These are phyloP conservation scores for Lathyrus tuberosus DNA, from an alignment of 306 rosid genomes.

Conservation along the genomic window DNA sequence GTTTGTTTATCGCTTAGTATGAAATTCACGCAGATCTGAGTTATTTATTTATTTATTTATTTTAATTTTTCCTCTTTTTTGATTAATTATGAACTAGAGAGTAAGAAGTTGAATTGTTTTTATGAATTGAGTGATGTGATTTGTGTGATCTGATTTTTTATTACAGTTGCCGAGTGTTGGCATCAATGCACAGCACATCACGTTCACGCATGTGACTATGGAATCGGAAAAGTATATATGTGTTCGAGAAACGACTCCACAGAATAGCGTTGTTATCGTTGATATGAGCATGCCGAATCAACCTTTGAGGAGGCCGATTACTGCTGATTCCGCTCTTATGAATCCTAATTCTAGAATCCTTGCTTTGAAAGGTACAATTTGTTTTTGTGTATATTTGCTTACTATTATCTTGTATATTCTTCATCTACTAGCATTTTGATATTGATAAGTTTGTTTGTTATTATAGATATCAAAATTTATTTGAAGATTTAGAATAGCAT, in stretches of 20 bases:
- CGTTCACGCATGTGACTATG: slow-evolving; percentile 97
- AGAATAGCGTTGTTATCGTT: slow-evolving; percentile 85
- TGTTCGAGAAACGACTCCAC: slow-evolving; percentile 87
- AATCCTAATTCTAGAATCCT: slow-evolving; percentile 94
- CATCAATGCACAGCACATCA: slow-evolving; percentile 86
- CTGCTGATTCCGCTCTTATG: slow-evolving; percentile 97
- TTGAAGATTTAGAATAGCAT: slow-evolving; percentile 2
- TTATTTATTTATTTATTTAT: neutral
- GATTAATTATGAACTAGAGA: slow-evolving; percentile 45
- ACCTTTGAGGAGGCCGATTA: slow-evolving; percentile 96
- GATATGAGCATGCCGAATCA: slow-evolving; percentile 92
- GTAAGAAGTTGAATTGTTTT: slow-evolving; percentile 4
- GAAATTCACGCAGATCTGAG: slow-evolving; percentile 52
- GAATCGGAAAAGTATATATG: slow-evolving; percentile 96
- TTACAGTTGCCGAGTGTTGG: slow-evolving; percentile 94
- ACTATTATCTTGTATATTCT: neutral
- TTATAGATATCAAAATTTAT: slow-evolving; percentile 1
- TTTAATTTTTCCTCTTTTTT: neutral
- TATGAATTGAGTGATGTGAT: slow-evolving; percentile 39
- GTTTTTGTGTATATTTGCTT: neutral
- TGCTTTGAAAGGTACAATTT: slow-evolving; percentile 81
- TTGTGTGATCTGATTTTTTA: slow-evolving; percentile 53
- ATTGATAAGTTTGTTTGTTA: slow-evolving; percentile 10
- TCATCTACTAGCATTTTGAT: neutral
- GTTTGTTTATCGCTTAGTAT: neutral